phyloP scores from a whole-genome alignment of 305 asterid genomes.

The Rubia balearica region DNA sequence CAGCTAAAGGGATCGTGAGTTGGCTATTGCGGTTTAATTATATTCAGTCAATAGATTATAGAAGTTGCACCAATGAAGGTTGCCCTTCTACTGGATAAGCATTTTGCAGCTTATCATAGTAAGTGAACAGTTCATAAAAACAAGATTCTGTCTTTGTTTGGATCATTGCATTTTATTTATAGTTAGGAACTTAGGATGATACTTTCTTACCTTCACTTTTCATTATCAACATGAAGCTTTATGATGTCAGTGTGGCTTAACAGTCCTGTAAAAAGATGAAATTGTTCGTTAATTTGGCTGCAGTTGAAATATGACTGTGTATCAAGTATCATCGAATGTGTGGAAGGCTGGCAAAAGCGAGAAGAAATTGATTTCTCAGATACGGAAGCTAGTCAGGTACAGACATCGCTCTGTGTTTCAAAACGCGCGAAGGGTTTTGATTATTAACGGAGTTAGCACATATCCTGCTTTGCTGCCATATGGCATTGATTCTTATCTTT shows the following conservation, averaged over 20 bases:
- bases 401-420: neutral
- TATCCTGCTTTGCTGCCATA: neutral
- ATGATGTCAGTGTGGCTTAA: neutral
- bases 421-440: neutral
- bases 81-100: neutral
- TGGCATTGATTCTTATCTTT: slow-evolving; percentile 1
- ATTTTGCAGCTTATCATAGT: neutral
- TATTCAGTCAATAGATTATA: neutral
- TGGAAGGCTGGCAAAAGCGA: slow-evolving; percentile 5
- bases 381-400: slow-evolving; percentile 7
- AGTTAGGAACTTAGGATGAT: neutral
- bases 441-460: neutral
- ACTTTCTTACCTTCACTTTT: neutral
- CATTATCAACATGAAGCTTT: slow-evolving; percentile 6
- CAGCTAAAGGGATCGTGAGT: neutral
- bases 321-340: slow-evolving; percentile 3
- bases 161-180: neutral
- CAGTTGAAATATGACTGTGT: slow-evolving; percentile 13
- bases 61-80: neutral
- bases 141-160: neutral
- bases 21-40: neutral
- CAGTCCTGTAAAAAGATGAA: neutral
- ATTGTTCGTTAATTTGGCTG: slow-evolving; percentile 5
- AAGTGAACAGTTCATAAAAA: neutral
- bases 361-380: slow-evolving; percentile 3